phyloP scores from a whole-genome alignment of 352 stramenopile species.

The Pythium plurisporium region DNA sequence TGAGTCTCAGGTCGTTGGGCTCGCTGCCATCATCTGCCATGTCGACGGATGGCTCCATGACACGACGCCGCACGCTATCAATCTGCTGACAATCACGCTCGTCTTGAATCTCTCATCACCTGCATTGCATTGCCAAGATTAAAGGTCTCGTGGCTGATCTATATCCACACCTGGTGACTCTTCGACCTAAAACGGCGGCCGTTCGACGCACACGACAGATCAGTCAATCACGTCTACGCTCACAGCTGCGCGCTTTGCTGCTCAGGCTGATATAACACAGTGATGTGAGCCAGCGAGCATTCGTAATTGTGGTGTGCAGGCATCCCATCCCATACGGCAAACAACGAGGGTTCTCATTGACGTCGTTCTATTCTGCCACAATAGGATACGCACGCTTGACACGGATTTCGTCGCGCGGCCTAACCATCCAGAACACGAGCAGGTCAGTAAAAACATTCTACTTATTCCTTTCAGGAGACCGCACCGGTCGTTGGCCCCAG shows the following conservation, averaged over 20 bases:
- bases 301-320: no score
- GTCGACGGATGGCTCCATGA: background rate
- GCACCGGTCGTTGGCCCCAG: constrained; percentile 82
- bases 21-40: no score
- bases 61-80: background rate
- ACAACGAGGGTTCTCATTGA: background rate
- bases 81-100: no score
- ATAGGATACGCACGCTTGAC: constrained; percentile 63
- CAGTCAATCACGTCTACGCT: no score
- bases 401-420: constrained; percentile 76
- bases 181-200: constrained; percentile 5
- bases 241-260: no score
- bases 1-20: no score
- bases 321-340: no score
- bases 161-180: constrained; percentile 1
- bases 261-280: no score
- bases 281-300: no score
- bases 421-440: constrained; percentile 7
- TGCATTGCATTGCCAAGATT: background rate
- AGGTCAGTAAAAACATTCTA: background rate
- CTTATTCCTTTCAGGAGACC: no score
- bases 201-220: constrained; percentile 1
- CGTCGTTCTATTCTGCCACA: constrained; percentile 38
- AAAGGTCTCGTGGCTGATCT: background rate
- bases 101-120: background rate